These are phyloP conservation scores for Marsdenia floribunda DNA, from an alignment of 257 asterid genomes.

Conservation along the genomic window DNA sequence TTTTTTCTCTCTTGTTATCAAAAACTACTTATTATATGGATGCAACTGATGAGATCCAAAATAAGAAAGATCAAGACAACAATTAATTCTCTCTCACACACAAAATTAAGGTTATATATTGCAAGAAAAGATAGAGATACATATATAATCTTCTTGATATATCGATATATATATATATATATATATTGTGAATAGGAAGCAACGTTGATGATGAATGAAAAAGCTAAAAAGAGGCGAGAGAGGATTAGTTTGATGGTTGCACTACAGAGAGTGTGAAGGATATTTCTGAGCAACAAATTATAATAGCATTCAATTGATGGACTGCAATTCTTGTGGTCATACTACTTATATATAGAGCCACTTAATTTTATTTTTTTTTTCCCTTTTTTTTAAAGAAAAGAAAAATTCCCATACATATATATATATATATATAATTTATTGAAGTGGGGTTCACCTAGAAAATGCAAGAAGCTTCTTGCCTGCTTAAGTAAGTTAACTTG, in stretches of 20 bases:
- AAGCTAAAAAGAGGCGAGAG: not conserved
- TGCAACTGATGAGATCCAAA: too few species aligned
- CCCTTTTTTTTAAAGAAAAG: too few species aligned
- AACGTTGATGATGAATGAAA: too few species aligned
- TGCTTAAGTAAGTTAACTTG: constrained; percentile 6
- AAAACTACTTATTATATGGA: too few species aligned
- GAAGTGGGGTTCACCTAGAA: constrained; percentile 34
- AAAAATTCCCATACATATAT: too few species aligned
- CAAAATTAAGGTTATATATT: too few species aligned
- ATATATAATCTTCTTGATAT: too few species aligned
- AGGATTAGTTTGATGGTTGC: not conserved
- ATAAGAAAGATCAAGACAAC: too few species aligned
- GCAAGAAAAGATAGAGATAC: not conserved
- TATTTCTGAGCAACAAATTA: not conserved
- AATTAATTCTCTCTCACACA: too few species aligned
- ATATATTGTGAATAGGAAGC: too few species aligned
- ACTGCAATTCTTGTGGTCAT: not conserved
- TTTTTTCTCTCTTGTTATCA: not conserved
- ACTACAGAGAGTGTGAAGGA: not conserved
- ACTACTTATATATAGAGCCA: constrained; percentile 14
- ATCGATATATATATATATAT: too few species aligned
- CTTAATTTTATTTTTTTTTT: too few species aligned
- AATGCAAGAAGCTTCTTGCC: constrained; percentile 30
- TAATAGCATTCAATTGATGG: not conserved
- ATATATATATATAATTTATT: constrained; percentile 9